A percentile compares a stretch with the other conserved stretches of the same genome.
These are phyloP conservation scores for Trichophyton schoenleinii DNA, from an alignment of 2,329 filamentous ascomycete species.

Conservation along the genomic window DNA sequence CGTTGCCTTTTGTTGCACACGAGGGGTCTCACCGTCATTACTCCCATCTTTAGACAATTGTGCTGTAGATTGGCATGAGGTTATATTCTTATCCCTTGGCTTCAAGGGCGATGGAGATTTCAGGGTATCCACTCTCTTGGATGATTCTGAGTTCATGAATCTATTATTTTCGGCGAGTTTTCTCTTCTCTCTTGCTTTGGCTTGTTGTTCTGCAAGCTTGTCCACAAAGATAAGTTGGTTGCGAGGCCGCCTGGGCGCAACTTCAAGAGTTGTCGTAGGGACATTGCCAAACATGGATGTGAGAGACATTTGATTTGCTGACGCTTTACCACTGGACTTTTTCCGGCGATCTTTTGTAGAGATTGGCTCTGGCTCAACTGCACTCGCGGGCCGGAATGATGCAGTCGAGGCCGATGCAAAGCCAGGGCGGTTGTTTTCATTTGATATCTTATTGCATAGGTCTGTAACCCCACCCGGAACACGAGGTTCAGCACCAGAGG, in stretches of 20 bases:
- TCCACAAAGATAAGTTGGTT: slow-evolving; percentile 34
- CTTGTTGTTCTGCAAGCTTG: slow-evolving; percentile 18
- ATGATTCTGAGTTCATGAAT: neutral
- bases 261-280: slow-evolving; percentile 21
- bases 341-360: neutral
- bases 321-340: neutral
- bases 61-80: neutral
- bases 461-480: neutral
- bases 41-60: neutral
- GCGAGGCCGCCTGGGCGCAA: slow-evolving; percentile 26
- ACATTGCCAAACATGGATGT: slow-evolving; percentile 15
- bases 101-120: neutral
- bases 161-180: neutral
- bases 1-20: neutral
- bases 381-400: slow-evolving; percentile 8
- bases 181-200: neutral
- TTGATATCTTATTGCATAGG: neutral
- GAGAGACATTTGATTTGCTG: slow-evolving; percentile 8
- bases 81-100: slow-evolving; percentile 1
- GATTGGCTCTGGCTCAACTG: neutral
- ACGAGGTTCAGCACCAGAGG: neutral
- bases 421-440: neutral
- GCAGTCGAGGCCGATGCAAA: neutral
- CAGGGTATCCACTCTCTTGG: neutral
- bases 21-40: neutral